phyloP scores from a whole-genome alignment of 75 land plant species.

The Selaginella tamariscina region DNA sequence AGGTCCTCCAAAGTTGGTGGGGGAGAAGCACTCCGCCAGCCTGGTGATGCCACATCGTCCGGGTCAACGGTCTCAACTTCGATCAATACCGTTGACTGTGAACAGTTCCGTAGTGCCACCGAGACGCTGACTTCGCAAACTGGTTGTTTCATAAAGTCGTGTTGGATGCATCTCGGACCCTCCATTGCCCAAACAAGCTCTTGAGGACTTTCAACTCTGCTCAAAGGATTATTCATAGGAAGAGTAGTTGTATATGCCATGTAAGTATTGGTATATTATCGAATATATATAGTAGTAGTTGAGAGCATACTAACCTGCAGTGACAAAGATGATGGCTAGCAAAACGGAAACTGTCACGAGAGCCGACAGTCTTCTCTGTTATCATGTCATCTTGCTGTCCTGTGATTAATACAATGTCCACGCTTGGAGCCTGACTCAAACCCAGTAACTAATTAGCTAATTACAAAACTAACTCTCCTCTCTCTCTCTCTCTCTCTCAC shows the following conservation, averaged over 20 bases:
- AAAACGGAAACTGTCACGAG: slow-evolving; percentile 25
- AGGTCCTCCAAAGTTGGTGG: slow-evolving; percentile 14
- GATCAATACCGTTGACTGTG: slow-evolving; percentile 29
- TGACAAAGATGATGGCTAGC: slow-evolving; percentile 66
- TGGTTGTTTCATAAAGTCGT: slow-evolving; percentile 44
- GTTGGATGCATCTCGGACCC: slow-evolving; percentile 50
- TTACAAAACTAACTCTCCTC: not conserved
- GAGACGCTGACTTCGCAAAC: slow-evolving; percentile 46
- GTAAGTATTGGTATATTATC: not conserved
- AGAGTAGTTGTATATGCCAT: not conserved
- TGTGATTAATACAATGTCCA: slow-evolving; percentile 75
- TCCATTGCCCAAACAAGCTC: slow-evolving; percentile 79
- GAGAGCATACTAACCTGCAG: slow-evolving; percentile 50
- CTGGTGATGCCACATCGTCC: slow-evolving; percentile 1
- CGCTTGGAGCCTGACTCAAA: not conserved
- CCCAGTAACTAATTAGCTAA: not conserved
- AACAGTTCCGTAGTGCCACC: slow-evolving; percentile 51
- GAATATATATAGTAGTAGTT: not conserved
- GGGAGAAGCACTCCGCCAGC: slow-evolving; percentile 6
- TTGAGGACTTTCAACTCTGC: slow-evolving; percentile 38
- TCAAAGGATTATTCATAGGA: slow-evolving; percentile 9
- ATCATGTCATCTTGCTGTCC: slow-evolving; percentile 28
- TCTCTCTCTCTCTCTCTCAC: not conserved
- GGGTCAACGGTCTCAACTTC: slow-evolving; percentile 42
- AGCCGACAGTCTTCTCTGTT: slow-evolving; percentile 11